phyloP scores from a whole-genome alignment of 2,329 filamentous ascomycete genomes.

The Microsporum audouinii region DNA sequence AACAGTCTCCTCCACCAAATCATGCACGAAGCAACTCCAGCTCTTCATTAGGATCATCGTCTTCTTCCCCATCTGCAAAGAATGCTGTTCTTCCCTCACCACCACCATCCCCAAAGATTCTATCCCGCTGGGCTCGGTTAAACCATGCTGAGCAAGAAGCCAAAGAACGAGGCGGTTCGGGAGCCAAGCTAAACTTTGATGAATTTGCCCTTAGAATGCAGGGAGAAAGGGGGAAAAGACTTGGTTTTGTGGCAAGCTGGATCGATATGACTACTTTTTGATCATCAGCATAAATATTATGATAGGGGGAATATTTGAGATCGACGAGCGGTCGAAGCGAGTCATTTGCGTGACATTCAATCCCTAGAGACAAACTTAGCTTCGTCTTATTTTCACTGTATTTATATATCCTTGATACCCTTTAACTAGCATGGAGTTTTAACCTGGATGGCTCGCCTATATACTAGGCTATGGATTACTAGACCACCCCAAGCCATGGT shows the following conservation, averaged over 20 bases:
- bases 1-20: slow-evolving; percentile 25
- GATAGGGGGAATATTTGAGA: not conserved
- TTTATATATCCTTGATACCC: slow-evolving; percentile 4
- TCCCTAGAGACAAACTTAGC: not conserved
- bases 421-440: not conserved
- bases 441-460: not conserved
- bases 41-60: slow-evolving; percentile 28
- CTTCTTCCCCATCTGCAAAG: slow-evolving; percentile 26
- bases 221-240: slow-evolving; percentile 52
- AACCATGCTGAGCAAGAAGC: slow-evolving; percentile 59
- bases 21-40: slow-evolving; percentile 25
- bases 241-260: slow-evolving; percentile 81
- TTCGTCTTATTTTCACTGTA: not conserved
- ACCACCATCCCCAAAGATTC: slow-evolving; percentile 24
- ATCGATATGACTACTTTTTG: slow-evolving; percentile 62
- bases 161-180: slow-evolving; percentile 58
- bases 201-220: slow-evolving; percentile 73
- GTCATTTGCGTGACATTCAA: not conserved
- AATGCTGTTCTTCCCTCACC: slow-evolving; percentile 21
- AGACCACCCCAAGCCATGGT: not conserved
- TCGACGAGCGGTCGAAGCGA: not conserved
- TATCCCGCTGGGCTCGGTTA: slow-evolving; percentile 41
- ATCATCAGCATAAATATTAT: not conserved
- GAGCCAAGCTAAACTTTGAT: slow-evolving; percentile 59
- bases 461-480: not conserved